Conservation (phyloP, 352 stramenopile species). For the Pythium brachiatum region DNA sequence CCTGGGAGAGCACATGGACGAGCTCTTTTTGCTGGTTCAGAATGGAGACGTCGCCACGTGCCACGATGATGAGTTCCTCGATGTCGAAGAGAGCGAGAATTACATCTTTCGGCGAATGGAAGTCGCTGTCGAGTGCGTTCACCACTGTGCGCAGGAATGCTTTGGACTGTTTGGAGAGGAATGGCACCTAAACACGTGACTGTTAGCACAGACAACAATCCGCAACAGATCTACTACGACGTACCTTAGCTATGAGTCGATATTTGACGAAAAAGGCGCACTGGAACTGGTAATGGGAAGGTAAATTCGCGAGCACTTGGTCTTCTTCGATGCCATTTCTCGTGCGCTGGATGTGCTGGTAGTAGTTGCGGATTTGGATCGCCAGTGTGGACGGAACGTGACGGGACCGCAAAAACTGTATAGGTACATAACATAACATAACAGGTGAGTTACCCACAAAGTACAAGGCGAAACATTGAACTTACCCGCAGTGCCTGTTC, state of each 20-base stretch:
- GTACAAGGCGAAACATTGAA: too few species aligned
- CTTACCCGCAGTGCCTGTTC: slow-evolving; percentile 41
- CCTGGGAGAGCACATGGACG: background rate
- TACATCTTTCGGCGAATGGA: slow-evolving; percentile 20
- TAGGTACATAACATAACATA: too few species aligned
- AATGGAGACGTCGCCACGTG: slow-evolving; percentile 18
- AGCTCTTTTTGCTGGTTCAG: slow-evolving; percentile 16
- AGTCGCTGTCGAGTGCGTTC: slow-evolving; percentile 26
- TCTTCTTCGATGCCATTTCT: slow-evolving; percentile 40
- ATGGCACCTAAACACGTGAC: slow-evolving; percentile 10
- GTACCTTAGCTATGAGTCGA: slow-evolving; percentile 19
- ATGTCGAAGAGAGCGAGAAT: slow-evolving; percentile 17
- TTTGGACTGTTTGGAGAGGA: slow-evolving; percentile 25
- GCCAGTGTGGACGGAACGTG: slow-evolving; percentile 37
- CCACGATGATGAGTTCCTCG: slow-evolving; percentile 27
- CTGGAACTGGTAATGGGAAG: slow-evolving; percentile 22
- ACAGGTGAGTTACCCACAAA: background rate
- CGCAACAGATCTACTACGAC: background rate
- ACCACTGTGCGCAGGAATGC: slow-evolving; percentile 27
- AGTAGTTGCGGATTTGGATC: slow-evolving; percentile 48
- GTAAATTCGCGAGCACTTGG: slow-evolving; percentile 19
- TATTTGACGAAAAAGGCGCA: slow-evolving; percentile 31
- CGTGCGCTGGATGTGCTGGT: slow-evolving; percentile 70
- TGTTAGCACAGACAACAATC: background rate
- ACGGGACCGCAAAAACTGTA: slow-evolving; percentile 45